Base-by-base conservation (phyloP, 805 yeast genomes). In the Wickerhamomyces strasburgensis region DNA sequence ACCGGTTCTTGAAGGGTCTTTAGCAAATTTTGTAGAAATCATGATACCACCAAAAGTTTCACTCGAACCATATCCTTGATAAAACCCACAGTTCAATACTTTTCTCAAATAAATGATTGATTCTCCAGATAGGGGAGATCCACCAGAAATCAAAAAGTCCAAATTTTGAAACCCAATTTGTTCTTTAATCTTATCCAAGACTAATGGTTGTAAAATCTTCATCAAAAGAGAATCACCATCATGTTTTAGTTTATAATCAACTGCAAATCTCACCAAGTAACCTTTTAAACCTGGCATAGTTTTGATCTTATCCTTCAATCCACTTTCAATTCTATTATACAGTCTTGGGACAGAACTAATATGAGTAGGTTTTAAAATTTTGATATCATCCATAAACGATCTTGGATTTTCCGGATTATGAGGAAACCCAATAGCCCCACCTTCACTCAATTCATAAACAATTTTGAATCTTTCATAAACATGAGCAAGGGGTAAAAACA, bases 21-120 rank as follows among this genome's bases (percentile, higher is more conserved):
- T 47, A 38, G 80, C 86, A 42, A 62, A 50, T 31, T 72, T 65
- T n/a, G 66, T 65, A 9, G 67, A 52, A 21, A 51, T 51, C 54
- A 57, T 64, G 37, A 74, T 51, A 11, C 86, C 87, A n/a, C 84
- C 83, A 62, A 77, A 75, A 4, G 80, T 66, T 60, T 83, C 90
- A 5, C 86, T 77, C 27, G 78, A 66, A 3, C 89, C 90, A 57
- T 81, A 83, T n/a, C 90, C 93, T 60, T 82, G 88, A 38, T 63
- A 56, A 33, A 73, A 52, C n/a, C 70, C 64, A 39, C 73, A 57
- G 43, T 73, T 75, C 36, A 84, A 67, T 1, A 78, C 67, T n/a
- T 78, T 78, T 50, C 77, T 72, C 49, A 84, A 58, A 54, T 80
- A 82, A 40, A 64, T 61, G 29, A 80, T 65, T 1, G 87, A 78